Evolutionary conservation across 202 grass and related monocot genomes (phyloP), one percentile per base, ranked within the genome.

Genomic region (Zoysia matrella): DNA sequence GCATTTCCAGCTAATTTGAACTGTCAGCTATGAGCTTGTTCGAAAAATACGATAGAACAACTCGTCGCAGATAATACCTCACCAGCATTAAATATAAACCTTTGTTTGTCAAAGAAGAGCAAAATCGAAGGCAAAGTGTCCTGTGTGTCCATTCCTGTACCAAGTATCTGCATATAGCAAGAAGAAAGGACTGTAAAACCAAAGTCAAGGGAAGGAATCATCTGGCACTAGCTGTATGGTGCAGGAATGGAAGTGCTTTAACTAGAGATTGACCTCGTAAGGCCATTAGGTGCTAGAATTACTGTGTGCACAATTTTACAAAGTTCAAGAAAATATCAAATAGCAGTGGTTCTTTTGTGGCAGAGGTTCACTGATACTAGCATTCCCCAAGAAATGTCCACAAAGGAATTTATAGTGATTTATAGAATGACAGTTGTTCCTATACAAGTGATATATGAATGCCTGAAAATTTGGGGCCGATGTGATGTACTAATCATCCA

Each of bases 131-230:
- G 92, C 1, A 92, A 91, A 40, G 95, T 98, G 76, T 98, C 95
- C 57, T 98, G 95, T 68, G 95, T 98, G 65, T 94, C 95, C 95
- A 98, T 98, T 79, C 95, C 95, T 73, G 95, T 98, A 73, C 95
- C 95, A 56, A 98, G 77, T 67, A 98, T 95, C 95, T 98, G 75
- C 60, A 36, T 36, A 47, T 39, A 67, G 47, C 42, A 89, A 81
- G 71, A 77, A 47, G 0, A 42, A 82, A 61, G 3, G 71, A 79
- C 11, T 12, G 11, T 77, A 7, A 71, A 53, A 78, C 18, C 73
- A 14, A 36, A 36, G 30, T 36, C 30, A 36, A 36, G 30, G 30
- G 30, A 36, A 36, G 30, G 30, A 36, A 36, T 36, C 30, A 36
- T 15, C 11, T 5, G 9, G 5, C 14, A 4, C 48, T 44, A 43